Conservation (phyloP, 2,329 filamentous ascomycete species). For the Emmonsia crescens region DNA sequence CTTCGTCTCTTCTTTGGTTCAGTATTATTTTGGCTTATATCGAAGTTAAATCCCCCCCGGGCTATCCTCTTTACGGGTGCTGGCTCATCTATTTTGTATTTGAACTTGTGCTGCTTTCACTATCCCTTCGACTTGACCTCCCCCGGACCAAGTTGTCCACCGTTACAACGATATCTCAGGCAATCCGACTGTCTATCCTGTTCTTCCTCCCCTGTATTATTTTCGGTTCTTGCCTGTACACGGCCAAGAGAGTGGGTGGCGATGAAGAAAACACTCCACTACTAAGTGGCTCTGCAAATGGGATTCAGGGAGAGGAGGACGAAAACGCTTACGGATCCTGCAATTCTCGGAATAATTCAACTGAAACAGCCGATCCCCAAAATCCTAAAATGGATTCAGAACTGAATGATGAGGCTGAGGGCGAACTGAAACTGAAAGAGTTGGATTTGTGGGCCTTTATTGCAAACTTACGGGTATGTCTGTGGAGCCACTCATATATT, state of each 20-base stretch:
- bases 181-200: constrained; percentile 13
- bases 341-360: constrained; percentile 4
- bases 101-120: constrained; percentile 40
- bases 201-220: constrained; percentile 11
- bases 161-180: constrained; percentile 10
- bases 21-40: constrained; percentile 47
- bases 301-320: constrained; percentile 15
- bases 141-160: constrained; percentile 16
- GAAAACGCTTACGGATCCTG: constrained; percentile 22
- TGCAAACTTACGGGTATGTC: not conserved
- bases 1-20: constrained; percentile 54
- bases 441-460: not conserved
- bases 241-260: not conserved
- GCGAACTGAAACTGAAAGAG: not conserved
- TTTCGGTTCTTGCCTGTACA: constrained; percentile 8
- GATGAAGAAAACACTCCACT: constrained; percentile 18
- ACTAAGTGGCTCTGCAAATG: constrained; percentile 8
- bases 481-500: not conserved
- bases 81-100: constrained; percentile 49
- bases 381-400: not conserved
- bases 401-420: not conserved
- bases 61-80: constrained; percentile 54
- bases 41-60: constrained; percentile 42
- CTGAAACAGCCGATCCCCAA: not conserved
- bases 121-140: constrained; percentile 24